A percentile compares a stretch with the other conserved stretches of the same genome.
Evolutionary conservation across 768 basidiomycete genomes (phyloP).

Genomic region (Phanerodontia chrysosporium): DNA sequence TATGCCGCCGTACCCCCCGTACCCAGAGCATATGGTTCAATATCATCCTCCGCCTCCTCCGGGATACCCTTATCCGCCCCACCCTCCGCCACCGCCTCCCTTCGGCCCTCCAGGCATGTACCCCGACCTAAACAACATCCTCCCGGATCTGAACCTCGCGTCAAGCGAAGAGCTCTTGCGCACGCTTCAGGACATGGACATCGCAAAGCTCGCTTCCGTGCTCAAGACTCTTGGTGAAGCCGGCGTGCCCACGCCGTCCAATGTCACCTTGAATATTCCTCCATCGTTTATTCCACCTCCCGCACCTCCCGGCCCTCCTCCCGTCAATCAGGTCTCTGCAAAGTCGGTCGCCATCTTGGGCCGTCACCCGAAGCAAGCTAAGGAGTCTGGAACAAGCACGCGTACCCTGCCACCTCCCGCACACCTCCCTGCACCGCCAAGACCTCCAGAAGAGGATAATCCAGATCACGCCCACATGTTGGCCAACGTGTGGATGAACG

Average conservation of each 20-base stretch:
- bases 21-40: slow-evolving; percentile 19
- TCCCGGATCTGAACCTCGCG: slow-evolving; percentile 37
- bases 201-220: slow-evolving; percentile 64
- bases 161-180: slow-evolving; percentile 75
- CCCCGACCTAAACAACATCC: slow-evolving; percentile 17
- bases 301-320: slow-evolving; percentile 27
- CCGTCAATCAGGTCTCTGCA: slow-evolving; percentile 38
- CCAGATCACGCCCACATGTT: slow-evolving; percentile 64
- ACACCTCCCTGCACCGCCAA: slow-evolving; percentile 4
- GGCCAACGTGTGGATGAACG: slow-evolving; percentile 76
- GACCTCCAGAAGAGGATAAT: slow-evolving; percentile 35
- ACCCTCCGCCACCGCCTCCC: slow-evolving; percentile 24
- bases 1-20: slow-evolving; percentile 31
- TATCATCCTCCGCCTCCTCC: slow-evolving; percentile 16
- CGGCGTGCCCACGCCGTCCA: slow-evolving; percentile 35
- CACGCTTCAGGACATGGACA: slow-evolving; percentile 67
- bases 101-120: slow-evolving; percentile 26
- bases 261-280: slow-evolving; percentile 25
- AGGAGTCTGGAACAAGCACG: slow-evolving; percentile 13
- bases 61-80: slow-evolving; percentile 19
- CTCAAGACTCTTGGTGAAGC: slow-evolving; percentile 63
- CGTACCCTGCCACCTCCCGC: slow-evolving; percentile 5
- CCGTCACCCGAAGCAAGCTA: slow-evolving; percentile 31
- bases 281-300: slow-evolving; percentile 23
- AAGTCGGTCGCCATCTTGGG: slow-evolving; percentile 42